Base-by-base conservation (phyloP, 1,284 basidiomycete genomes). In the Tremellales sp. region DNA sequence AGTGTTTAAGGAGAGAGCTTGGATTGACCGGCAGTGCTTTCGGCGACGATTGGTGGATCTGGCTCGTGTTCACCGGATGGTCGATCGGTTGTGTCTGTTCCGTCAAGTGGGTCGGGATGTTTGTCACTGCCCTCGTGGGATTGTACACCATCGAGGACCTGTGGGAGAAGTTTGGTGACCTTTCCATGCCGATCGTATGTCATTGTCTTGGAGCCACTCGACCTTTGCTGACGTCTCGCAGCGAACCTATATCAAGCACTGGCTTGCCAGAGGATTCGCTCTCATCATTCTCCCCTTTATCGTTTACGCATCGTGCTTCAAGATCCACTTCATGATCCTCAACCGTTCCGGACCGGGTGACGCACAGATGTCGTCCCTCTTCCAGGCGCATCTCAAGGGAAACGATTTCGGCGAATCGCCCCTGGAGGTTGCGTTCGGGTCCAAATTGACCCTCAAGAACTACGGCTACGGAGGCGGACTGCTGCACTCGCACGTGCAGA, bases 161-260 rank as follows among this genome's bases (percentile, higher is more conserved):
- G 3, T 98, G 94, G 94, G 86, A 93, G 43, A 97, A 97, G 73
- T 93, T 97, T 70, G 95, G 95, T 12, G 94, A 98, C 69, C 76
- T 97, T 9, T 84, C 81, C 58, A 93, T 98, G 87, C 81, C 91
- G 31, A 77, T 83, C 45, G 89, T 92, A 72, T 58, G 86, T 57
- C 7, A 39, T 13, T 32, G 29, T 28, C 10, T 32, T 18, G 24
- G 10, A 42, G 28, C 16, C n/a, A 27, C 33, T 29, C n/a, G 14
- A 6, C 19, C 26, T 33, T 39, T 26, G 32, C 47, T 38, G 13
- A 40, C 14, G 9, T 32, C 14, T 34, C n/a, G 1, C 57, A 78
- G 75, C 72, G 83, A 48, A 85, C 87, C 43, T 97, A 98, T 78
- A 72, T 84, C 21, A 81, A 82, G 48, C 95, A 98, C 71, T 97